Evolutionary conservation across 768 basidiomycete genomes (phyloP).

Genomic region (Tricholoma flavovirens): DNA sequence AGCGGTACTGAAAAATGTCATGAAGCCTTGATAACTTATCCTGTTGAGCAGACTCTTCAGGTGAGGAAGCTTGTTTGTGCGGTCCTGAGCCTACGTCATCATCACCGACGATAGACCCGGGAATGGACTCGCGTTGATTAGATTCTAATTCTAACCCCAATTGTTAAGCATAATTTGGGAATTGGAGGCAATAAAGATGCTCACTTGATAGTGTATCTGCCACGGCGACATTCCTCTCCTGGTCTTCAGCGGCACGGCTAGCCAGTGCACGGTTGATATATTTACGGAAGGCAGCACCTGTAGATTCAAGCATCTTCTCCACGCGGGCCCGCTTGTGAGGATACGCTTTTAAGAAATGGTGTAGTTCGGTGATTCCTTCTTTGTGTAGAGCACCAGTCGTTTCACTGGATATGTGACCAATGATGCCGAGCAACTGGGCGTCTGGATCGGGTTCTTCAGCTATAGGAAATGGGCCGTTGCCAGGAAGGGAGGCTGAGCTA

Average conservation of each 20-base stretch:
- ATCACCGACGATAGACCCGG: constrained; percentile 20
- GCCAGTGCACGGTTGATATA: constrained; percentile 87
- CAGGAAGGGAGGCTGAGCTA: constrained; percentile 59
- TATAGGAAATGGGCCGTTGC: constrained; percentile 44
- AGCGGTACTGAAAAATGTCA: constrained; percentile 78
- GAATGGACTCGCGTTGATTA: constrained; percentile 34
- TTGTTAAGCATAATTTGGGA: constrained; percentile 8
- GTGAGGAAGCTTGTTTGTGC: constrained; percentile 18
- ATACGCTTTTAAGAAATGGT: constrained; percentile 88
- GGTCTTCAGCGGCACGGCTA: constrained; percentile 81
- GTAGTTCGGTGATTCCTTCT: constrained; percentile 91
- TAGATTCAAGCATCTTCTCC: constrained; percentile 84
- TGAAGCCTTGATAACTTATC: constrained; percentile 72
- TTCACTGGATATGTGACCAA: constrained; percentile 83
- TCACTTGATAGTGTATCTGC: constrained; percentile 77
- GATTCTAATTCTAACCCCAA: constrained; percentile 55
- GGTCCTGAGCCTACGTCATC: constrained; percentile 23
- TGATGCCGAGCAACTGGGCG: constrained; percentile 73
- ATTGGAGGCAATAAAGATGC: constrained; percentile 21
- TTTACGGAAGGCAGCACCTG: constrained; percentile 85
- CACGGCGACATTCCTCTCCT: constrained; percentile 75
- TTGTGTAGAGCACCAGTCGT: constrained; percentile 87
- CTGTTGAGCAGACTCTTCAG: constrained; percentile 38
- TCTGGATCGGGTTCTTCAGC: constrained; percentile 84
- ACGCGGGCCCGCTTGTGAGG: constrained; percentile 79